Conservation (phyloP, 805 yeast species). For the Kodamaea hsintzibuensis region DNA sequence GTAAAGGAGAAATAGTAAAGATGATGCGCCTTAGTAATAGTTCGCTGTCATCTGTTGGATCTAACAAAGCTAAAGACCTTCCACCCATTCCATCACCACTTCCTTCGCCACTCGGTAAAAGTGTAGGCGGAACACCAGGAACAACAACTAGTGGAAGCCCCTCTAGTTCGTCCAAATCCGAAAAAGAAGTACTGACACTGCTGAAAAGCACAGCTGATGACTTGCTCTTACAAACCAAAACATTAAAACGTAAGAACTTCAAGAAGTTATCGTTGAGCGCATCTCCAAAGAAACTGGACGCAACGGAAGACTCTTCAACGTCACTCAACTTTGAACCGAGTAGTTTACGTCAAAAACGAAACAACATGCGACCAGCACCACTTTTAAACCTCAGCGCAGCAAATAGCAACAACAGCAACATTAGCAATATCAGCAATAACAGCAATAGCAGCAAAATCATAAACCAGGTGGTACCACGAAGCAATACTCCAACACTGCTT, state of each 20-base stretch:
- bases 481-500: slow-evolving; percentile 6
- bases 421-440: not conserved
- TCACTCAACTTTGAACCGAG: slow-evolving; percentile 4
- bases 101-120: slow-evolving; percentile 7
- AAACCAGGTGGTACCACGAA: slow-evolving; percentile 2
- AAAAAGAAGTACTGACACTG: not conserved
- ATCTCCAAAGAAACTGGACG: slow-evolving; percentile 11
- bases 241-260: slow-evolving; percentile 41
- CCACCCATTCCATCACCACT: slow-evolving; percentile 39
- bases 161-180: not conserved
- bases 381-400: slow-evolving; percentile 19
- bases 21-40: slow-evolving; percentile 21
- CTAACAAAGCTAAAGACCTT: slow-evolving; percentile 33
- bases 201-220: slow-evolving; percentile 11
- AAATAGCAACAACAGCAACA: not conserved
- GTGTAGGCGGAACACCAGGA: not conserved
- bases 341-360: slow-evolving; percentile 20
- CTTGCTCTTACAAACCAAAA: slow-evolving; percentile 32
- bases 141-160: slow-evolving; percentile 2
- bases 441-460: not conserved
- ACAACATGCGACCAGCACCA: slow-evolving; percentile 34
- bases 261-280: slow-evolving; percentile 34
- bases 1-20: not conserved
- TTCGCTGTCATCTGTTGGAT: slow-evolving; percentile 23
- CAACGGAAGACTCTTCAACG: not conserved